A percentile compares a stretch with the other conserved stretches of the same genome.
These are phyloP conservation scores for Gardenia jasminoides DNA, from an alignment of 257 asterid genomes.

Conservation along the genomic window DNA sequence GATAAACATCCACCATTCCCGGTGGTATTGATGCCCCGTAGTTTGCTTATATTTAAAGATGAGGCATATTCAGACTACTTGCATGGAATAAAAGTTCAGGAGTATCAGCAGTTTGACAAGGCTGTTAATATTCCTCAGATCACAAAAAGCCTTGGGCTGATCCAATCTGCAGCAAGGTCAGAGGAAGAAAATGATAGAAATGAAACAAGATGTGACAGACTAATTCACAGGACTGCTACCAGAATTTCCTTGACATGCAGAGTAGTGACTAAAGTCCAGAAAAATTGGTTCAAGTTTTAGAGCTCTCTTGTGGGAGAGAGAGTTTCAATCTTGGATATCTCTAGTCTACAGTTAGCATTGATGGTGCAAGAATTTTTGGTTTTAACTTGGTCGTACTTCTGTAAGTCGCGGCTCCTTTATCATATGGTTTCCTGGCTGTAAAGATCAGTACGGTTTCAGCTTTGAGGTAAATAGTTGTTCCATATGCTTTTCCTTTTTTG, in stretches of 20 bases:
- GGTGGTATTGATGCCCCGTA: constrained; percentile 72
- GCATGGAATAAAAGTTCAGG: constrained; percentile 81
- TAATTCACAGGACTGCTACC: constrained; percentile 56
- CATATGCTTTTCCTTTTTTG: too few relatives aligned
- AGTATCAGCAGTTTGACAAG: constrained; percentile 60
- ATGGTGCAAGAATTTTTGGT: not conserved
- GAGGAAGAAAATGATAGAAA: constrained; percentile 22
- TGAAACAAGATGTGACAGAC: constrained; percentile 30
- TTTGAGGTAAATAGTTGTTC: too few relatives aligned
- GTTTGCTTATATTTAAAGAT: constrained; percentile 87
- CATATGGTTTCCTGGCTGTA: not conserved
- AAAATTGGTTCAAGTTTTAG: constrained; percentile 56
- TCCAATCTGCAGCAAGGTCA: constrained; percentile 21
- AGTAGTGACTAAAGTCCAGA: constrained; percentile 62
- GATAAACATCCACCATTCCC: constrained; percentile 56
- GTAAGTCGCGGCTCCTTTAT: too few relatives aligned
- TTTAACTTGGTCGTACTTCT: not conserved
- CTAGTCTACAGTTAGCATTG: not conserved
- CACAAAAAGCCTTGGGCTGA: constrained; percentile 20
- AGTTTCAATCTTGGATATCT: not conserved
- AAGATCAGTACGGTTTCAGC: not conserved
- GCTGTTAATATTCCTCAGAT: constrained; percentile 48
- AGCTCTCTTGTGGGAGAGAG: not conserved
- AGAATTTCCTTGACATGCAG: constrained; percentile 93
- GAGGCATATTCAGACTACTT: constrained; percentile 78